Base-by-base conservation (phyloP, 768 basidiomycete genomes). In the Mycena polygramma region DNA sequence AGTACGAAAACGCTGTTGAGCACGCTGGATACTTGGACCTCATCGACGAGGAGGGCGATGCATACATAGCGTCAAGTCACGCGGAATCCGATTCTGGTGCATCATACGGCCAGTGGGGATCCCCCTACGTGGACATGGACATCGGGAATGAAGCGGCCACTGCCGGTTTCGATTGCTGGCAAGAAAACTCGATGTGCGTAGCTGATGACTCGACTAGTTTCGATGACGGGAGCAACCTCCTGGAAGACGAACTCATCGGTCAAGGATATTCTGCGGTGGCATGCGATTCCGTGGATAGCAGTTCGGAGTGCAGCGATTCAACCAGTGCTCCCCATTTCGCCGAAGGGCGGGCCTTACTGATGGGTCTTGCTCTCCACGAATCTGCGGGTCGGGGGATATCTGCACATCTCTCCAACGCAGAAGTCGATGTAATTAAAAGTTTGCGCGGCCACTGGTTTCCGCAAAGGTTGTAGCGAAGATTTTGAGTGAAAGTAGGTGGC, bases 371-470 rank as follows among this genome's bases (percentile, higher is more conserved):
- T 20, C 11, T 59, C 54, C 54, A 52, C 13, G 65, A 71, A 19
- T 2, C 46, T 39, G 8, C 36, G 35, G 37, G 45, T 36, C 48
- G 60, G 41, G 57, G 46, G 22, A 22, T 61, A 69, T 55, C 55
- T 49, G 49, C 68, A n/a, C 80, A 79, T 45, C 70, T 88, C 26
- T 79, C 82, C 20, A 78, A 77, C n/a, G 87, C 83, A 8, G 93
- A 94, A 78, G 83, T 82, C 57, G 90, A 91, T 76, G 92, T 94
- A 10, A 91, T 85, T 15, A 86, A 80, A 64, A 77, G 74, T 55
- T 76, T 94, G 70, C 85, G 80, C 60, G 84, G 83, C 35, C 92
- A 94, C 75, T 94, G 93, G 93, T 80, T 84, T 30, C 92, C 90
- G 0, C 87, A 90, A 64, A 86, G 81, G 68, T 80, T 88, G 49